A percentile compares a stretch with the other conserved stretches of the same genome.
phyloP scores from a whole-genome alignment of 2,329 filamentous ascomycete genomes.

The Domatiomyces catenatus region DNA sequence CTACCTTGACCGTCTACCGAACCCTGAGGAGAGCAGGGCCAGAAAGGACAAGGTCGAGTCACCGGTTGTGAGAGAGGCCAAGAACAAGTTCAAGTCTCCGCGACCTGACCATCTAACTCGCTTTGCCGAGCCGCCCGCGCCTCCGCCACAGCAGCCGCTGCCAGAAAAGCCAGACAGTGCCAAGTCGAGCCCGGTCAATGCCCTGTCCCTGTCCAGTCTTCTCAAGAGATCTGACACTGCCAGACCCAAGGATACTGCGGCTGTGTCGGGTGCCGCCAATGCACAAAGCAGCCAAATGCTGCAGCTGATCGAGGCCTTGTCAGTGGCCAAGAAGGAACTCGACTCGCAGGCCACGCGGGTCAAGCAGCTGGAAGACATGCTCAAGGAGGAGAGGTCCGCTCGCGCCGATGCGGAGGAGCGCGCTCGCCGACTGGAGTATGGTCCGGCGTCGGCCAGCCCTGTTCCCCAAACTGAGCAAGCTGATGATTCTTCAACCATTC shows the following conservation, averaged over 20 bases:
- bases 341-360: conserved; percentile 68
- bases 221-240: conserved; percentile 65
- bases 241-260: conserved; percentile 35
- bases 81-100: conserved; percentile 31
- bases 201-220: conserved; percentile 38
- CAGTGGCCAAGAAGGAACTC: conserved; percentile 69
- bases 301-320: conserved; percentile 69
- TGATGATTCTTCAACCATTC: conserved; percentile 4
- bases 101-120: conserved; percentile 64
- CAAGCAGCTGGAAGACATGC: conserved; percentile 62
- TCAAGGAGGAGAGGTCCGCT: conserved; percentile 65
- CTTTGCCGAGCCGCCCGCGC: conserved; percentile 85
- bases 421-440: conserved; percentile 53
- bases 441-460: conserved; percentile 30
- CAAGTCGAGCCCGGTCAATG: conserved; percentile 31
- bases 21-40: conserved; percentile 19
- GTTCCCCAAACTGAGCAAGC: conserved; percentile 16
- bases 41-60: conserved; percentile 26
- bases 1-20: not conserved
- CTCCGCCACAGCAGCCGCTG: conserved; percentile 80
- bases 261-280: conserved; percentile 33
- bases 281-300: conserved; percentile 59
- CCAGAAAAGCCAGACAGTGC: conserved; percentile 76
- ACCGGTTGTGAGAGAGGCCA: conserved; percentile 27
- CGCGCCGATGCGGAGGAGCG: conserved; percentile 72